A percentile compares a stretch with the other conserved stretches of the same genome.
phyloP scores from a whole-genome alignment of 2,329 filamentous ascomycete species.

The Beauveria pseudobassiana region DNA sequence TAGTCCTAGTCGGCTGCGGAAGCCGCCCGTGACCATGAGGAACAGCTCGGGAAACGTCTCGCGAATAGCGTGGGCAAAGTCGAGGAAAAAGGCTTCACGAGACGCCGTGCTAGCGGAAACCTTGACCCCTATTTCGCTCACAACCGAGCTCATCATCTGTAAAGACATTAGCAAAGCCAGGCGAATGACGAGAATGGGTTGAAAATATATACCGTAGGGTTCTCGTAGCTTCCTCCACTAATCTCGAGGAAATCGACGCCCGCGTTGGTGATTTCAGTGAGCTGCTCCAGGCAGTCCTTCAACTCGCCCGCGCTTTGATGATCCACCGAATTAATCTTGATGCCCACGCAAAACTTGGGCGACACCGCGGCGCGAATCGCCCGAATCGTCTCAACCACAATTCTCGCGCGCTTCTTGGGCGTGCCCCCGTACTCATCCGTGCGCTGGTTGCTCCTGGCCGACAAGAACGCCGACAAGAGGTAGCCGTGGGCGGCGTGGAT shows the following conservation, averaged over 20 bases:
- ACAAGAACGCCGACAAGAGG: conserved; percentile 49
- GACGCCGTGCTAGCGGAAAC: conserved; percentile 36
- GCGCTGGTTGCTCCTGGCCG: conserved; percentile 40
- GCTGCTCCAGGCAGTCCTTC: conserved; percentile 50
- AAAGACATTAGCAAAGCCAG: neutral
- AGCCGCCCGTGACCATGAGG: conserved; percentile 56
- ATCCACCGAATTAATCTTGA: conserved; percentile 52
- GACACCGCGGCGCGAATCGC: conserved; percentile 32
- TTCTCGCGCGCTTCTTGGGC: conserved; percentile 37
- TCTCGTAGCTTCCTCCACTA: conserved; percentile 53
- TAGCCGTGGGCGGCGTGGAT: conserved; percentile 50
- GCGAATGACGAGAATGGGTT: neutral
- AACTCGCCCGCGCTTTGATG: conserved; percentile 39
- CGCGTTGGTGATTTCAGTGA: conserved; percentile 38
- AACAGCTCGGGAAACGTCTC: conserved; percentile 34
- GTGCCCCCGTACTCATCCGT: conserved; percentile 50
- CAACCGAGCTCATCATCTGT: conserved; percentile 1
- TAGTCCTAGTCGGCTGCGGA: conserved; percentile 41
- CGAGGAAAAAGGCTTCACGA: conserved; percentile 61
- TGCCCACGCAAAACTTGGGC: conserved; percentile 38
- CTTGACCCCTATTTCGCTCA: conserved; percentile 18
- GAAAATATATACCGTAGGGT: conserved; percentile 33
- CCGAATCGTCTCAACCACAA: conserved; percentile 43
- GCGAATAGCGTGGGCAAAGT: conserved; percentile 51
- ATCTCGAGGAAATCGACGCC: conserved; percentile 63